These are phyloP conservation scores for Tylopilus sp. DNA, from an alignment of 768 basidiomycete genomes.

Conservation along the genomic window DNA sequence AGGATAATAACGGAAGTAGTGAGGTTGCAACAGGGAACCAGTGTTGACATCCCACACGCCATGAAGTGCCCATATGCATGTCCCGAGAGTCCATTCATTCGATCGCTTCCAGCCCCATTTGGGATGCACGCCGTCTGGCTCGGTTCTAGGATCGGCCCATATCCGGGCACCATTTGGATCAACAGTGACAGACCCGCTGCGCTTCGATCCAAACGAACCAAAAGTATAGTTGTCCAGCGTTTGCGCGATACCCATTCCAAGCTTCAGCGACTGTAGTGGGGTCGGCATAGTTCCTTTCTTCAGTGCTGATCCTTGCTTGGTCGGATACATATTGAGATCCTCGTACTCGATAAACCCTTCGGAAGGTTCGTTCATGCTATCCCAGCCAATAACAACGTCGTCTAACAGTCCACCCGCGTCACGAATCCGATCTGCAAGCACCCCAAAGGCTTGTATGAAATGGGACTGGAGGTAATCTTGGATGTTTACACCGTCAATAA, in stretches of 20 bases:
- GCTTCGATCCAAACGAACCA: constrained; percentile 70
- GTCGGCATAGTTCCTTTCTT: constrained; percentile 89
- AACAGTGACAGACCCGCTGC: constrained; percentile 70
- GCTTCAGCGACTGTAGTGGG: constrained; percentile 74
- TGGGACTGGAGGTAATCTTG: constrained; percentile 84
- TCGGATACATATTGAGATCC: constrained; percentile 64
- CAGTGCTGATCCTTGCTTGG: constrained; percentile 63
- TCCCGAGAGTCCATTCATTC: constrained; percentile 68
- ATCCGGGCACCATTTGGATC: constrained; percentile 80
- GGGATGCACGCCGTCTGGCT: constrained; percentile 52
- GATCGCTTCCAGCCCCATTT: constrained; percentile 86
- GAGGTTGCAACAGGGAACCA: constrained; percentile 60
- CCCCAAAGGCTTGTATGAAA: constrained; percentile 71
- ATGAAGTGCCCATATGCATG: constrained; percentile 84
- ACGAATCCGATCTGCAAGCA: constrained; percentile 70
- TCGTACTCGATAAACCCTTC: constrained; percentile 71
- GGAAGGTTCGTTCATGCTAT: constrained; percentile 91
- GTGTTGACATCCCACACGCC: constrained; percentile 83
- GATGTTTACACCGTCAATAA: constrained; percentile 88
- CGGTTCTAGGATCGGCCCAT: constrained; percentile 64
- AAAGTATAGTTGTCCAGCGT: constrained; percentile 84
- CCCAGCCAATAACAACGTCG: constrained; percentile 93
- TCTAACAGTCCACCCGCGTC: constrained; percentile 78
- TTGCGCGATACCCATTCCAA: constrained; percentile 86
- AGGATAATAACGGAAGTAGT: constrained; percentile 67